A percentile compares a stretch with the other conserved stretches of the same genome.
phyloP scores from a whole-genome alignment of 2,329 filamentous ascomycete species.

The Arachnopeziza araneosa region DNA sequence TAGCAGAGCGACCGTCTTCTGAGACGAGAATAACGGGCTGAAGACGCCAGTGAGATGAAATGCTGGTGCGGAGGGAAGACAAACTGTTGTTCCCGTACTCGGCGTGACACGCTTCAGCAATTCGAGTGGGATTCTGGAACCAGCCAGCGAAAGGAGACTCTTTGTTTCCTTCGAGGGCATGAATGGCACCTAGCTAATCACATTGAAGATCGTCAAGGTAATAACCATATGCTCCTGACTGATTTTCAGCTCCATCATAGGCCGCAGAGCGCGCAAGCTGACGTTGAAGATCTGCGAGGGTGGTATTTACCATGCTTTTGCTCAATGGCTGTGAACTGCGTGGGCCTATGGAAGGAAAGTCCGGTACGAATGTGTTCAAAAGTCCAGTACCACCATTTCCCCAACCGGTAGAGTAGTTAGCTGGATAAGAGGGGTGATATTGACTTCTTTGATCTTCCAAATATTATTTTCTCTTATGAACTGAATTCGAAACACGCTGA shows the following conservation, averaged over 20 bases:
- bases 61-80: background rate
- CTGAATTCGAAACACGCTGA: constrained; percentile 4
- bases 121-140: constrained; percentile 1
- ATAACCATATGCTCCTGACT: constrained; percentile 5
- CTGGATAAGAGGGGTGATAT: constrained; percentile 4
- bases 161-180: constrained; percentile 3
- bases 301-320: background rate
- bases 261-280: background rate
- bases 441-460: constrained; percentile 5
- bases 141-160: constrained; percentile 5
- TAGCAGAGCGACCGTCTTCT: background rate
- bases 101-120: constrained; percentile 2
- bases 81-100: background rate
- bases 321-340: background rate
- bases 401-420: constrained; percentile 4
- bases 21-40: background rate
- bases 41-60: constrained; percentile 5
- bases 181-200: background rate
- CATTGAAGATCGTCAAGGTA: constrained; percentile 5
- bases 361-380: background rate
- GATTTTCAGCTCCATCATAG: constrained; percentile 4
- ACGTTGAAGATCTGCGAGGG: constrained; percentile 2
- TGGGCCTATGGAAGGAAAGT: background rate
- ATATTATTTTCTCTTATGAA: constrained; percentile 5
- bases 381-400: background rate